Evolutionary conservation across 2,329 filamentous ascomycete genomes (phyloP), one percentile per base, ranked within the genome.

Genomic region (Ophiocordyceps polyrhachis-furcata): DNA sequence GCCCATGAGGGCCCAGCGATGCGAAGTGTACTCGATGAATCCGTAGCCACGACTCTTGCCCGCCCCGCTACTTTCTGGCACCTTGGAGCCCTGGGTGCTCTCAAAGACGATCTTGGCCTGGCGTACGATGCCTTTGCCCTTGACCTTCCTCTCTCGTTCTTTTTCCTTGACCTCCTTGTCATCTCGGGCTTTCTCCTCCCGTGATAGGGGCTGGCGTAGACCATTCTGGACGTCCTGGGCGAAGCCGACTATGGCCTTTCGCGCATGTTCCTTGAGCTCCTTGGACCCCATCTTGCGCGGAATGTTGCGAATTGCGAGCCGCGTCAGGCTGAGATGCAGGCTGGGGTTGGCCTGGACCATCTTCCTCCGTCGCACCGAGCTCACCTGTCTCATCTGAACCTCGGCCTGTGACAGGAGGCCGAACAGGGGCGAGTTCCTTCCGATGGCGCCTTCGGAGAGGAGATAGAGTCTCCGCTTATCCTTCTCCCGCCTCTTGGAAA

Each of bases 51-150:
- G 76, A 59, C 83, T 91, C 58, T 83, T 76, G 42, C 88, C 88
- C 7, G 79, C 86, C 8, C 83, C 86, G 43, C 70, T 77, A 40
- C 74, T 71, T 63, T 93, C 87, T 9, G 72, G 64, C 14, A 94
- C 77, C 66, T 95, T 96, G 55, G 77, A 77, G 41, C 91, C 91
- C 53, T 91, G 79, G 32, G 75, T 74, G 46, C 81, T 83, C 66
- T 98, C 91, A 56, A 91, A 96, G 35, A 96, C 83, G 45, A 98
- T 76, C 69, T 95, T 98, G 46, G 89, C 83, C 64, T 98, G 91
- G 54, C 78, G 82, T 40, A 98, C 86, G 43, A 98, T 86, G 47
- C 74, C 74, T 58, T 89, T 91, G 45, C 84, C 83, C 61, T 89
- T 86, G 51, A 74, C 67, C 58, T 83, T 93, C 45, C 91, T 77